Evolutionary conservation across 169 alveolate species (phyloP).

Genomic region (Hepatocystis sp.): DNA sequence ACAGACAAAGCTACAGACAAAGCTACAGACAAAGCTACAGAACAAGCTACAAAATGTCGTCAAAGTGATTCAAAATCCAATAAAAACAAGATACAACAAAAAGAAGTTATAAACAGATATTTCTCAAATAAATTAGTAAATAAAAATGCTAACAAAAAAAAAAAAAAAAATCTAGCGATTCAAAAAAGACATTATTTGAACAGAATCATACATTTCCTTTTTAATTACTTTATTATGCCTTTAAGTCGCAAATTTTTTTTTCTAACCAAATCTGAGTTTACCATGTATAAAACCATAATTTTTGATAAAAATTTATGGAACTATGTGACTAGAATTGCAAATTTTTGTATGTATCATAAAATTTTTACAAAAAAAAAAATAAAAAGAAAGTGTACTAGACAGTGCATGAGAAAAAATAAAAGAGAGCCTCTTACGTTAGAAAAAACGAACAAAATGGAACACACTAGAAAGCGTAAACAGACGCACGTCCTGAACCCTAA

Average conservation of each 20-base stretch:
- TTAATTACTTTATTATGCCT: constrained; percentile 75
- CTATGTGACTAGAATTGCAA: constrained; percentile 51
- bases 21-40: too few species aligned
- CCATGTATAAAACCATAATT: constrained; percentile 46
- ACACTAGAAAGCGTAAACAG: not conserved
- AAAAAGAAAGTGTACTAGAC: too few species aligned
- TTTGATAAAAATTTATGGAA: constrained; percentile 68
- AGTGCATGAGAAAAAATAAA: too few species aligned
- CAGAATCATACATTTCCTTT: constrained; percentile 65
- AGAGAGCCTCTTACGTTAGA: not conserved
- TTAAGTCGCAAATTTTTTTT: constrained; percentile 48
- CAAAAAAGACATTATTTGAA: constrained; percentile 58
- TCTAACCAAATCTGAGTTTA: constrained; percentile 67
- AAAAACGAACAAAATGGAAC: not conserved
- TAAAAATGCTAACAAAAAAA: constrained; percentile 17
- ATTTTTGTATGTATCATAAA: constrained; percentile 66
- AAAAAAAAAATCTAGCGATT: constrained; percentile 30
- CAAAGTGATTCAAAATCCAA: too few species aligned
- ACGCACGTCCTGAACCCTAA: too few species aligned
- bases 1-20: too few species aligned
- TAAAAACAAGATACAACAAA: not conserved
- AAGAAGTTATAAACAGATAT: not conserved
- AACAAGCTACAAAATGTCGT: too few species aligned
- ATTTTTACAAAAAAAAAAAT: constrained; percentile 34
- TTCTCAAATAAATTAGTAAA: not conserved